Percentiles rank a stretch among this genome's conserved stretches.
phyloP scores from a whole-genome alignment of 208 protist species.

The Leptomonas seymouri region DNA sequence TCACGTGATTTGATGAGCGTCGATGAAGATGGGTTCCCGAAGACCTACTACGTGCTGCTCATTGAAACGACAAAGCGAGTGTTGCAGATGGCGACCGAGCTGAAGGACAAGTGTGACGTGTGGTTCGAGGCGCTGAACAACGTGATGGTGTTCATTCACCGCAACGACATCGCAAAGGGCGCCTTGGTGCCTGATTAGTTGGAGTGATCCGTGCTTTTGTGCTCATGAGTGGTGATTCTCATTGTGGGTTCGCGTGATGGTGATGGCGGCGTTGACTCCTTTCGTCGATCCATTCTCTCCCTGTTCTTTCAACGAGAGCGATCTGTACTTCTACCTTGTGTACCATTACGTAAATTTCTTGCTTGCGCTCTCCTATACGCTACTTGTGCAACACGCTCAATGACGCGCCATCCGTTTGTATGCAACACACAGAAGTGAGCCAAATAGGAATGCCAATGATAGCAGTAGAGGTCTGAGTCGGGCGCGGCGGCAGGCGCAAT shows the following conservation, averaged over 20 bases:
- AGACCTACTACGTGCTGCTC: slow-evolving; percentile 73
- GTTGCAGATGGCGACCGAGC: slow-evolving; percentile 78
- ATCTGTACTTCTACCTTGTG: slow-evolving; percentile 10
- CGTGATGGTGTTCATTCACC: slow-evolving; percentile 68
- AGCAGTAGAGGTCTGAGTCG: no score
- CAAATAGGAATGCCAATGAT: no score
- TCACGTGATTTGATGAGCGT: slow-evolving; percentile 50
- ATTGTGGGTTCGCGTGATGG: background rate
- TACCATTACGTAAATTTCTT: slow-evolving; percentile 10
- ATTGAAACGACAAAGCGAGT: slow-evolving; percentile 69
- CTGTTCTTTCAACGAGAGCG: slow-evolving; percentile 5
- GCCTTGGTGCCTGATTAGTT: slow-evolving; percentile 42
- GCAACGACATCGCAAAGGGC: slow-evolving; percentile 47
- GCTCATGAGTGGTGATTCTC: slow-evolving; percentile 1
- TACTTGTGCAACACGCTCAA: no score
- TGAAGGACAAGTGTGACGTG: slow-evolving; percentile 62
- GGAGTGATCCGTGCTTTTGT: slow-evolving; percentile 18
- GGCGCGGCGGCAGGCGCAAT: no score
- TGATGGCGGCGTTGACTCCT: background rate
- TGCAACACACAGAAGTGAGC: no score
- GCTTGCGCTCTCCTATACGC: background rate
- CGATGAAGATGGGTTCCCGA: slow-evolving; percentile 51
- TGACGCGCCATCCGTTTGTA: no score
- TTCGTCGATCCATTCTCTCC: slow-evolving; percentile 5
- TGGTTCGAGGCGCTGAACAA: slow-evolving; percentile 87